These are phyloP conservation scores for Aspergillus sp. DNA, from an alignment of 2,329 filamentous ascomycete genomes.

Conservation along the genomic window DNA sequence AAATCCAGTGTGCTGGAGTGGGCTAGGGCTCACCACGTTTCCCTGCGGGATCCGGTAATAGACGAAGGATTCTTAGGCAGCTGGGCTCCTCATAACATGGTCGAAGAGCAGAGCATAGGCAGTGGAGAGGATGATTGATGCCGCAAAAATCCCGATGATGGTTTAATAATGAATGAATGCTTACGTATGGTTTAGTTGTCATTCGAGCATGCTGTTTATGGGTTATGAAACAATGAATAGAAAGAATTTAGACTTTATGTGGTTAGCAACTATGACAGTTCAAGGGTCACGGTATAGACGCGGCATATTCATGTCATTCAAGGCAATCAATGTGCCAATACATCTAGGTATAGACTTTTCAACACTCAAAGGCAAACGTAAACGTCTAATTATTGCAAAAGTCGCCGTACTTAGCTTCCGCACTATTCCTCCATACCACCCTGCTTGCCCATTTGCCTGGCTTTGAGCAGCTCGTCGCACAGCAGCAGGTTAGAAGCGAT, in stretches of 20 bases:
- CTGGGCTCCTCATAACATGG: slow-evolving; percentile 43
- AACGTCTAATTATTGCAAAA: no score
- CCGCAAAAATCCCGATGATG: no score
- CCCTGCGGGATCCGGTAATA: slow-evolving; percentile 58
- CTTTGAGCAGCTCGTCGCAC: slow-evolving; percentile 96
- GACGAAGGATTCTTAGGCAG: slow-evolving; percentile 64
- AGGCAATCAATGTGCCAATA: neutral
- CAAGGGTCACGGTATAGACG: no score
- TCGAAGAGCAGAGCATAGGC: slow-evolving; percentile 19
- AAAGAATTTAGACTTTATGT: no score
- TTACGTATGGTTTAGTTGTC: no score
- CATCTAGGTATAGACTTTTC: slow-evolving; percentile 7
- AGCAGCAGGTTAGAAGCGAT: slow-evolving; percentile 92
- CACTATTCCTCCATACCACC: slow-evolving; percentile 35
- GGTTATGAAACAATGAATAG: no score
- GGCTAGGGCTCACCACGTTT: slow-evolving; percentile 54
- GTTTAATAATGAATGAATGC: no score
- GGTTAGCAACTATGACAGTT: no score
- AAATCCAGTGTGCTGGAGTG: slow-evolving; percentile 56
- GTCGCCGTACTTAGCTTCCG: slow-evolving; percentile 13
- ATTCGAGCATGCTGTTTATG: no score
- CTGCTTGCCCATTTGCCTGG: slow-evolving; percentile 71
- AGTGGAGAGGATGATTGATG: slow-evolving; percentile 12
- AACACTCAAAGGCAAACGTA: slow-evolving; percentile 4
- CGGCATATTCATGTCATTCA: neutral